Conservation (phyloP, 345 rosid genomes). For the Eucalyptus fibrosa region DNA sequence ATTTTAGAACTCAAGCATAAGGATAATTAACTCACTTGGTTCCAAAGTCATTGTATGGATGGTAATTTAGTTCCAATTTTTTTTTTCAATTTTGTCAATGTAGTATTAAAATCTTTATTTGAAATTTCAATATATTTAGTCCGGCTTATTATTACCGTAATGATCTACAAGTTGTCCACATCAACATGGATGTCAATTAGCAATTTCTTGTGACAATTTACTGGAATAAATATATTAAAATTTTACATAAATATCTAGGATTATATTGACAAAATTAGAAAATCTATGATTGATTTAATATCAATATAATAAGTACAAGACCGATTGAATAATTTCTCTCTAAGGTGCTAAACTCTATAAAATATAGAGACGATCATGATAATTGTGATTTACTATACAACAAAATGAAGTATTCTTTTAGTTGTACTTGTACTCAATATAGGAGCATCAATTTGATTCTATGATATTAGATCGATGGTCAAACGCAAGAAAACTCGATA, state of each 20-base stretch:
- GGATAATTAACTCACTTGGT: neutral
- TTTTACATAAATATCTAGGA: too few species aligned
- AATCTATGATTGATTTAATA: too few species aligned
- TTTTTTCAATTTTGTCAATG: too few species aligned
- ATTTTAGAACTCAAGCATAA: neutral
- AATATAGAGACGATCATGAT: neutral
- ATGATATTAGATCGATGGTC: neutral
- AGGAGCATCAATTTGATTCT: neutral
- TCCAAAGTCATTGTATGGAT: too few species aligned
- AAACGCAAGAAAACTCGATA: neutral
- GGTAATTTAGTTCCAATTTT: neutral
- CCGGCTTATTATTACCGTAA: rapidly evolving
- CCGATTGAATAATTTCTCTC: too few species aligned
- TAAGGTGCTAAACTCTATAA: neutral
- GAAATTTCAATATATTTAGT: too few species aligned
- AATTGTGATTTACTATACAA: neutral
- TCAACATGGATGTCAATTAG: too few species aligned
- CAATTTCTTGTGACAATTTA: too few species aligned
- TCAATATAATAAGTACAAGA: too few species aligned
- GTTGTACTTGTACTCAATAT: rapidly evolving
- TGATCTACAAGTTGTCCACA: too few species aligned
- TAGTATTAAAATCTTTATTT: too few species aligned
- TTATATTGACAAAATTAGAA: too few species aligned
- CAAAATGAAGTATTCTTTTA: neutral
- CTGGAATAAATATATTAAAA: rapidly evolving